Evolutionary conservation across 2,329 filamentous ascomycete species (phyloP).

Genomic region (Aspergillus tanneri): DNA sequence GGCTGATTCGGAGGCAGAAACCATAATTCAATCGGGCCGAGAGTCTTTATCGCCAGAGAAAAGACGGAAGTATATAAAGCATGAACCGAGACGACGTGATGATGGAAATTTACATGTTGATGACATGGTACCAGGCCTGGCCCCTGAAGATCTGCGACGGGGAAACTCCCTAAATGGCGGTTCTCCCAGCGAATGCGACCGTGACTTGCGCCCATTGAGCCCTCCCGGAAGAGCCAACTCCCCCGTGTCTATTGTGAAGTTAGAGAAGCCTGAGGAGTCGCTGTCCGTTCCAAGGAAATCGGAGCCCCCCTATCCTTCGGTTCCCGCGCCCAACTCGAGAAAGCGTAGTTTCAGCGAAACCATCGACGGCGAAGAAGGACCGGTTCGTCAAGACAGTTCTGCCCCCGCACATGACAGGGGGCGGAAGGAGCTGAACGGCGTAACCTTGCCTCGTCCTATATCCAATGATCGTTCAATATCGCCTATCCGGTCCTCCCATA

Average conservation of each 20-base stretch:
- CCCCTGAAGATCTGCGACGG: slow-evolving; percentile 24
- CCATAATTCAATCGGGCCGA: slow-evolving; percentile 49
- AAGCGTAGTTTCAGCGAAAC: slow-evolving; percentile 42
- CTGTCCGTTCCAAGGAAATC: slow-evolving; percentile 25
- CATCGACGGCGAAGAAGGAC: slow-evolving; percentile 31
- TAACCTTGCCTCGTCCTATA: slow-evolving; percentile 28
- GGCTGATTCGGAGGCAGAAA: slow-evolving; percentile 51
- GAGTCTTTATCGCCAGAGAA: slow-evolving; percentile 49
- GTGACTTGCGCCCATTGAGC: slow-evolving; percentile 25
- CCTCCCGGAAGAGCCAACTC: slow-evolving; percentile 29
- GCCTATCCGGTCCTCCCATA: slow-evolving; percentile 36
- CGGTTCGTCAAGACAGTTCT: slow-evolving; percentile 24
- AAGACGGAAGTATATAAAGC: slow-evolving; percentile 43
- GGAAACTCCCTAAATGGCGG: slow-evolving; percentile 32
- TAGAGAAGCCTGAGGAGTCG: slow-evolving; percentile 36
- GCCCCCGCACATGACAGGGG: slow-evolving; percentile 23
- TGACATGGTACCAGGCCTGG: slow-evolving; percentile 21
- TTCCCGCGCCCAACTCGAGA: slow-evolving; percentile 22
- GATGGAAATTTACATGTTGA: slow-evolving; percentile 24
- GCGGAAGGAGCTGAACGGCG: slow-evolving; percentile 29
- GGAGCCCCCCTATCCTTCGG: slow-evolving; percentile 20
- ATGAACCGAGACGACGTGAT: slow-evolving; percentile 36
- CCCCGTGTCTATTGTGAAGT: slow-evolving; percentile 38
- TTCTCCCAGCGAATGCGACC: slow-evolving; percentile 22
- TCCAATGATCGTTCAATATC: slow-evolving; percentile 39